Evolutionary conservation across 306 rosid species (phyloP), one percentile per base, ranked within the genome.

Genomic region (Vicia faba): DNA sequence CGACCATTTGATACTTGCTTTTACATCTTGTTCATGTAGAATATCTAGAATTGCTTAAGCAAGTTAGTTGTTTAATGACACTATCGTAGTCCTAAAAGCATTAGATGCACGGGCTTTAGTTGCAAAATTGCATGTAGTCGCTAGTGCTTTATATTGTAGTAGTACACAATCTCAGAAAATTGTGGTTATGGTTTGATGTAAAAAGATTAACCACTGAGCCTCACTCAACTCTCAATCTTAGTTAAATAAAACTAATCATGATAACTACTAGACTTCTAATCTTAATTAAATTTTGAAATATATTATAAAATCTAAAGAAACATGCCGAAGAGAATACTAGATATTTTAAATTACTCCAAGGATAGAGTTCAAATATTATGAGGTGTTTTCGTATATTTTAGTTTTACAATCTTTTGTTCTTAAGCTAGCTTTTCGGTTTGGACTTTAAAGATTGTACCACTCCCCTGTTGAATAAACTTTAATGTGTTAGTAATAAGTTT

Each of bases 351-450:
- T 56, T 28, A 0, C 40, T 56, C 62, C 28, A 56, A 56, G 5
- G 40, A 13, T n/a, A 28, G 5, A 28, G 20, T 12, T 26, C 18
- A 56, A 56, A 56, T 29, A 29, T 13, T 13, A 29, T 26, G 62
- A 8, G 63, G 20, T 51, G 31, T 57, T 57, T 57, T 7, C n/a
- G n/a, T 57, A 29, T 29, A 57, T n/a, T 13, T 55, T 48, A 31
- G 9, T 38, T 38, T 2, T n/a, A 57, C 39, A 57, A 31, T 29
- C 40, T n/a, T n/a, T 28, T 57, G 62, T 13, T n/a, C 39, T 54
- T 61, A 10, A 55, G 25, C 48, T 57, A 39, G 49, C 41, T 43
- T 59, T 59, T 31, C 70, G 45, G 36, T 43, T 4, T 51, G 33
- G 23, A 51, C 33, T 18, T 40, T 29, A 41, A 49, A 20, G 5